phyloP scores from a whole-genome alignment of 495 filamentous ascomycete genomes.

The Astrocystis sublimbata region DNA sequence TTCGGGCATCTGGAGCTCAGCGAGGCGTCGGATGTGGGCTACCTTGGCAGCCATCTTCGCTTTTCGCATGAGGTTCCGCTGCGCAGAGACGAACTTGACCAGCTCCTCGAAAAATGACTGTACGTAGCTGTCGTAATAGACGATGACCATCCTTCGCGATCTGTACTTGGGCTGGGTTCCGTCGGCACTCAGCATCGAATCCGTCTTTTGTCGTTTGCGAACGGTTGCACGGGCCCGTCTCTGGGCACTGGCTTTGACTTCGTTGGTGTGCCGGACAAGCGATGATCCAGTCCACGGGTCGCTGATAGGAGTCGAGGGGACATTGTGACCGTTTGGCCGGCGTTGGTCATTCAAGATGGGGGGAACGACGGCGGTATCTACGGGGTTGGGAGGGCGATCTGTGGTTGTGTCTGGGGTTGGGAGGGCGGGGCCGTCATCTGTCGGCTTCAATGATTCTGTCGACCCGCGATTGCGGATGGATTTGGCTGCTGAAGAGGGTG shows the following conservation, averaged over 20 bases:
- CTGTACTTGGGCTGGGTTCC: slow-evolving; percentile 60
- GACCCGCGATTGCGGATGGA: slow-evolving; percentile 62
- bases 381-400: slow-evolving; percentile 8
- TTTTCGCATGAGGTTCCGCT: slow-evolving; percentile 79
- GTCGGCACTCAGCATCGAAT: slow-evolving; percentile 58
- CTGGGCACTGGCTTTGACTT: slow-evolving; percentile 47
- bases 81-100: slow-evolving; percentile 76
- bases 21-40: slow-evolving; percentile 53
- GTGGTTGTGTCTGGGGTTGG: slow-evolving; percentile 19
- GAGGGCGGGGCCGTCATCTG: slow-evolving; percentile 46
- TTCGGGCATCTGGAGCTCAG: slow-evolving; percentile 53
- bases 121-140: slow-evolving; percentile 86
- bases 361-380: slow-evolving; percentile 23
- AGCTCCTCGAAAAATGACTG: slow-evolving; percentile 78
- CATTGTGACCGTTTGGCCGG: slow-evolving; percentile 32
- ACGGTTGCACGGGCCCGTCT: slow-evolving; percentile 44
- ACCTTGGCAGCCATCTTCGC: slow-evolving; percentile 70
- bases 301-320: slow-evolving; percentile 30
- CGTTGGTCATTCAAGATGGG: slow-evolving; percentile 15
- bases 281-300: slow-evolving; percentile 45
- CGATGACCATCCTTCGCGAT: slow-evolving; percentile 75
- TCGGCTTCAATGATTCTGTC: slow-evolving; percentile 61
- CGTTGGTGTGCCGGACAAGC: slow-evolving; percentile 46
- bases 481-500: slow-evolving; percentile 31
- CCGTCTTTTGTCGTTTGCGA: slow-evolving; percentile 59